Evolutionary conservation across 305 asterid species (phyloP).

Genomic region (Fraxinus floribunda): DNA sequence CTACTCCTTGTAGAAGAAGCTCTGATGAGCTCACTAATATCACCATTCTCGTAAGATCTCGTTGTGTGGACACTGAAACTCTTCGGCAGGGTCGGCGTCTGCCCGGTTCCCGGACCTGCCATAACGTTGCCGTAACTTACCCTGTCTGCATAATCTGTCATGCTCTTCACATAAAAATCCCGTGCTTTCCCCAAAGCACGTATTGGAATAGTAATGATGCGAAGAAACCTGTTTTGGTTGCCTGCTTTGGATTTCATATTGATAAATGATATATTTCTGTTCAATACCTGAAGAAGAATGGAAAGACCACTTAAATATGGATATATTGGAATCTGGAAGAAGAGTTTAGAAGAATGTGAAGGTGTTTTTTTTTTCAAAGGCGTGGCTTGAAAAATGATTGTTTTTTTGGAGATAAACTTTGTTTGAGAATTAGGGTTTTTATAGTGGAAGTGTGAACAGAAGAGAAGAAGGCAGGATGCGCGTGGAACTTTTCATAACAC

Average conservation of each 20-base stretch:
- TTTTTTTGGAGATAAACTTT: neutral
- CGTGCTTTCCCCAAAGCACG: constrained; percentile 58
- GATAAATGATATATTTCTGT: neutral
- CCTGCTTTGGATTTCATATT: constrained; percentile 46
- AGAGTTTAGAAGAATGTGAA: neutral
- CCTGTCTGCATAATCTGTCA: constrained; percentile 39
- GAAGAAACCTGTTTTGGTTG: constrained; percentile 40
- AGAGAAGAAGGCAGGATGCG: neutral
- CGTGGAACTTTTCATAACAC: constrained; percentile 5
- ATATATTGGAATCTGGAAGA: neutral
- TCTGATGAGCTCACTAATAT: constrained; percentile 52
- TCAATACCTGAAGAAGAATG: neutral
- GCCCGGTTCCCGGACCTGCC: constrained; percentile 22
- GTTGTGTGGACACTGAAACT: constrained; percentile 52
- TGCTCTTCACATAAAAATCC: constrained; percentile 50
- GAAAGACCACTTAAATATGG: neutral
- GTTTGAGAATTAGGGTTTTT: neutral
- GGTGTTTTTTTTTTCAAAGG: neutral
- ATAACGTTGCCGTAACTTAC: constrained; percentile 24
- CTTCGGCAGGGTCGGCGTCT: constrained; percentile 38
- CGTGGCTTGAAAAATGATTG: neutral
- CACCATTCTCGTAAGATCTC: constrained; percentile 38
- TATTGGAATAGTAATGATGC: constrained; percentile 39
- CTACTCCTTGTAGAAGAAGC: constrained; percentile 46
- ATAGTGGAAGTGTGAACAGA: neutral